Conservation (phyloP, 768 basidiomycete species). For the Clitopilus hobsonii region DNA sequence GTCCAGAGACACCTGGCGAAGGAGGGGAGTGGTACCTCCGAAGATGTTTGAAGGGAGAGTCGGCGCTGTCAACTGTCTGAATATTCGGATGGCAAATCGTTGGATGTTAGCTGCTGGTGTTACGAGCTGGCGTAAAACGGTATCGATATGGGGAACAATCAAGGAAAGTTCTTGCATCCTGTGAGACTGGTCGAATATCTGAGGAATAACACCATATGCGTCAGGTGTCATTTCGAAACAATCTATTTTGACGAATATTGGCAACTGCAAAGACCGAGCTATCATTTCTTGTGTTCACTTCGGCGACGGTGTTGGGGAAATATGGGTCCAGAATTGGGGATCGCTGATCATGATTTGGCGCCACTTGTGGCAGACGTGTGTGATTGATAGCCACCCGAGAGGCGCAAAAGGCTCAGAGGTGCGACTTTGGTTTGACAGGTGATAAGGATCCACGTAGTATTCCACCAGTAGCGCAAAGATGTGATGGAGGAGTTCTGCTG, state of each 20-base stretch:
- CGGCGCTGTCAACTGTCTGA: not conserved
- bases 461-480: conserved; percentile 2
- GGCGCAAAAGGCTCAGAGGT: not conserved
- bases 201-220: not conserved
- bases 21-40: not conserved
- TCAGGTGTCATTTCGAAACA: not conserved
- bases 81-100: not conserved
- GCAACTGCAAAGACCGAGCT: not conserved
- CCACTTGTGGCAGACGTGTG: conserved; percentile 6
- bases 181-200: not conserved
- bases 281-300: conserved; percentile 4
- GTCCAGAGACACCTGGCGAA: conserved; percentile 4
- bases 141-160: not conserved
- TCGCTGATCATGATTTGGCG: conserved; percentile 2
- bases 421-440: conserved; percentile 1
- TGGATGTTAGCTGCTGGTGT: not conserved
- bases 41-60: not conserved
- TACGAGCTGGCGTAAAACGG: not conserved
- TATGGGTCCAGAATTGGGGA: conserved; percentile 3
- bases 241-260: conserved; percentile 3
- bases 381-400: conserved; percentile 1
- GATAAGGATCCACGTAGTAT: not conserved
- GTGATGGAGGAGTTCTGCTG: conserved; percentile 2
- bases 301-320: not conserved
- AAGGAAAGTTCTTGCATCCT: conserved; percentile 5